Percentiles rank a stretch among this genome's conserved stretches.
phyloP scores from a whole-genome alignment of 2,329 filamentous ascomycete species.

The Claviceps sp. region DNA sequence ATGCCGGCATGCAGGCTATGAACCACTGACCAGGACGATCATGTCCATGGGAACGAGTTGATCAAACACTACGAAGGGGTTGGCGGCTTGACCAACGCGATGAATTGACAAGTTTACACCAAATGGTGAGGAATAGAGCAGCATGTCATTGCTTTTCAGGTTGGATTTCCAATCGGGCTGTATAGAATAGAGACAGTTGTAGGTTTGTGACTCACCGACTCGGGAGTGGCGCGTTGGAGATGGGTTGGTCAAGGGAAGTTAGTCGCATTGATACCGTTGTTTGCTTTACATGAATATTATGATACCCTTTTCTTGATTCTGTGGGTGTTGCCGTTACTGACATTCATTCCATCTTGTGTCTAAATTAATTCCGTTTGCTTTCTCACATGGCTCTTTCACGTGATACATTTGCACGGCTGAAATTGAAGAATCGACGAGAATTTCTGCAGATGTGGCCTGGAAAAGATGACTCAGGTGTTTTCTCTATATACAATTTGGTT shows the following conservation, averaged over 20 bases:
- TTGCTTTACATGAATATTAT: neutral
- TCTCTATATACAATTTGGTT: no score
- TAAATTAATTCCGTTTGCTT: no score
- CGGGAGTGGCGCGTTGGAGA: no score
- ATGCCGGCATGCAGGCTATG: constrained; percentile 22
- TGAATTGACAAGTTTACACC: neutral
- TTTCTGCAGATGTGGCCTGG: no score
- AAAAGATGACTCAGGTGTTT: no score
- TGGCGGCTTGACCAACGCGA: neutral
- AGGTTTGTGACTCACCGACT: neutral
- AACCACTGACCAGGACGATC: constrained; percentile 1
- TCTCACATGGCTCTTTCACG: no score
- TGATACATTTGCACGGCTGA: no score
- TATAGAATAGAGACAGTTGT: neutral
- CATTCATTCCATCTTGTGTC: no score
- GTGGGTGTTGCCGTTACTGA: no score
- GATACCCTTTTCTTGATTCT: neutral
- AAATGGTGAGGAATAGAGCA: neutral
- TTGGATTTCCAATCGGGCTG: neutral
- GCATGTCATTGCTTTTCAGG: neutral
- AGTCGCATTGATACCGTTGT: neutral
- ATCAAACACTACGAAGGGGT: neutral
- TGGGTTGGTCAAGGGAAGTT: no score
- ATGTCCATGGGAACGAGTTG: neutral
- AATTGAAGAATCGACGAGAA: no score